These are phyloP conservation scores for Capronia americana DNA, from an alignment of 2,329 filamentous ascomycete genomes.

Conservation along the genomic window DNA sequence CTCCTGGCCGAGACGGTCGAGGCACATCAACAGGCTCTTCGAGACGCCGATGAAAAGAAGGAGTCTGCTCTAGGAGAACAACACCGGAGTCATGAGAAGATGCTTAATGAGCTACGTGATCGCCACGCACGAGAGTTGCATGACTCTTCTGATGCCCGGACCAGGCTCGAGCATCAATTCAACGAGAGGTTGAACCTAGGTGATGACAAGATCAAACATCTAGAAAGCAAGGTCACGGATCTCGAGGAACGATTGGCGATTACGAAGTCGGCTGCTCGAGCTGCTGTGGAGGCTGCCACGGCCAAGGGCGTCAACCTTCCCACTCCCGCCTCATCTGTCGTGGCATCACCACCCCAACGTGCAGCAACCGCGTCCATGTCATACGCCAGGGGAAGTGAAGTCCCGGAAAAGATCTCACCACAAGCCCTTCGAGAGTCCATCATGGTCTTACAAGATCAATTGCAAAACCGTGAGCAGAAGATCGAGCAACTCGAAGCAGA, in stretches of 20 bases:
- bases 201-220: conserved; percentile 81
- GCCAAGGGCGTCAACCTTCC: conserved; percentile 53
- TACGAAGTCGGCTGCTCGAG: conserved; percentile 82
- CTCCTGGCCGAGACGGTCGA: conserved; percentile 80
- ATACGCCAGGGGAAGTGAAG: conserved; percentile 52
- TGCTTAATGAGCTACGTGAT: conserved; percentile 75
- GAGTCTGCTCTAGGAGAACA: conserved; percentile 63
- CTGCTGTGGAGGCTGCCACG: conserved; percentile 76
- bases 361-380: conserved; percentile 56
- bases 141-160: conserved; percentile 79
- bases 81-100: conserved; percentile 70
- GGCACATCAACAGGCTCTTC: conserved; percentile 66
- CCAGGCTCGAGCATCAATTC: conserved; percentile 78
- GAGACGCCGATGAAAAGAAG: conserved; percentile 60
- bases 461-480: conserved; percentile 88
- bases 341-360: conserved; percentile 49
- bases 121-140: conserved; percentile 76
- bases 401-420: conserved; percentile 87
- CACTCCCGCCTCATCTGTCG: conserved; percentile 43
- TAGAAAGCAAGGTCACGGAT: conserved; percentile 82
- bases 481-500: conserved; percentile 86
- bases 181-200: conserved; percentile 81
- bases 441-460: conserved; percentile 92
- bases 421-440: conserved; percentile 96
- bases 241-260: conserved; percentile 92